phyloP scores from a whole-genome alignment of 306 rosid species.

The Dalbergia oliveri region DNA sequence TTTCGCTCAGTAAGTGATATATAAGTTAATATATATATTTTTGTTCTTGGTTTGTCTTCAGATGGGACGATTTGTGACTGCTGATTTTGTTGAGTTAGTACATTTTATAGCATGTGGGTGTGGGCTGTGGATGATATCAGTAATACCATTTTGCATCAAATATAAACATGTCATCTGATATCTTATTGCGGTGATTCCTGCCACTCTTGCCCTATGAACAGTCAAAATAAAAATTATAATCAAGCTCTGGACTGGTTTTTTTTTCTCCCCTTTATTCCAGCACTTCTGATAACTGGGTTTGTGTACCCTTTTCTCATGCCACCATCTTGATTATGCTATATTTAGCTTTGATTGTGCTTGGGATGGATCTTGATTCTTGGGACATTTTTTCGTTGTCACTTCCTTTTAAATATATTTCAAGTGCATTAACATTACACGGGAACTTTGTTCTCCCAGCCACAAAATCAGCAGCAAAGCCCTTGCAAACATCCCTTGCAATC shows the following conservation, averaged over 20 bases:
- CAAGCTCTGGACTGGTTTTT: background rate
- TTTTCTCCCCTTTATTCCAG: background rate
- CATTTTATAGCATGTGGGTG: conserved; percentile 19
- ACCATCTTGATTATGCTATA: conserved; percentile 33
- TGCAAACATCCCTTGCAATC: conserved; percentile 80
- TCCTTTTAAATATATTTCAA: conserved; percentile 7
- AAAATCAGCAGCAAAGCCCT: conserved; percentile 74
- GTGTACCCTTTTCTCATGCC: conserved; percentile 13
- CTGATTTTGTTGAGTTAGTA: conserved; percentile 17
- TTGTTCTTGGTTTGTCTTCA: conserved; percentile 21
- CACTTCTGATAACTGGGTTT: conserved; percentile 23
- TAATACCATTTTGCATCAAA: conserved; percentile 12
- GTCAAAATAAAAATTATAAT: conserved; percentile 17
- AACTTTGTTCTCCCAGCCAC: conserved; percentile 56
- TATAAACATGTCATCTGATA: conserved; percentile 21
- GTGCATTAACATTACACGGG: background rate
- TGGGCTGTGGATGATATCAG: conserved; percentile 7
- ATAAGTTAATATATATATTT: conserved; percentile 42
- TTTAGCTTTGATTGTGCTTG: conserved; percentile 26
- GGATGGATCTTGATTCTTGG: conserved; percentile 32
- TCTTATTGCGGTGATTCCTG: conserved; percentile 10
- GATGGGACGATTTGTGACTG: conserved; percentile 33
- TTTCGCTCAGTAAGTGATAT: conserved; percentile 75
- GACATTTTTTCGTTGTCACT: background rate
- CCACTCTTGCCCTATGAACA: conserved; percentile 5